phyloP scores from a whole-genome alignment of 306 rosid species.

The Prunus mongolica region DNA sequence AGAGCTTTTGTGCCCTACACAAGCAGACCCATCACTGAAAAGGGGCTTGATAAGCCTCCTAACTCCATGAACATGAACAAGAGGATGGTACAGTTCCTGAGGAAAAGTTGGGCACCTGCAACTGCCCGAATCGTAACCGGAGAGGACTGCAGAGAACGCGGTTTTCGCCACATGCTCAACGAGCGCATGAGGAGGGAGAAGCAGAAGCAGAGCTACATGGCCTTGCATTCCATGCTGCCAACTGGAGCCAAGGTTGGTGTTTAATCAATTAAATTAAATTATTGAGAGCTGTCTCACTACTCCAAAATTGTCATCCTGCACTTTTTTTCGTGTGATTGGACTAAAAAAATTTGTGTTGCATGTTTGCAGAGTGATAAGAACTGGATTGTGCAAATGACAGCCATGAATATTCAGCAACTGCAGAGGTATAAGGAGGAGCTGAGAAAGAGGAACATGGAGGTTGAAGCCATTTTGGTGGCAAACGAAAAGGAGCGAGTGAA shows the following conservation, averaged over 20 bases:
- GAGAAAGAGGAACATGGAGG: conserved; percentile 30
- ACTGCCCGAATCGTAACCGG: background rate
- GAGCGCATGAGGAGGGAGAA: conserved; percentile 77
- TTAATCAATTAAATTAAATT: background rate
- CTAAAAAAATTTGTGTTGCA: background rate
- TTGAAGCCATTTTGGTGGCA: conserved; percentile 23
- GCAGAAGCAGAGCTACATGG: conserved; percentile 46
- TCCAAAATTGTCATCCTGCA: background rate
- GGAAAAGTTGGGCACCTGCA: conserved; percentile 16
- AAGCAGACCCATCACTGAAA: conserved; percentile 13
- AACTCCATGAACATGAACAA: conserved; percentile 27
- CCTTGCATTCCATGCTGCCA: conserved; percentile 59
- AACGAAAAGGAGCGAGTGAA: background rate
- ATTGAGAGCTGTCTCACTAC: background rate
- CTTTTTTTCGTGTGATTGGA: background rate
- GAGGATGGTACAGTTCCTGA: conserved; percentile 43
- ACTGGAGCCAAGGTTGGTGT: conserved; percentile 51
- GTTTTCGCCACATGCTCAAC: conserved; percentile 58
- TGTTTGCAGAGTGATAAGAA: conserved; percentile 58
- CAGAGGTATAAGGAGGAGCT: conserved; percentile 38
- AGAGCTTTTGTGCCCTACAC: conserved; percentile 49
- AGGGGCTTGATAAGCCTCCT: background rate
- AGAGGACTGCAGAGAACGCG: conserved; percentile 34
- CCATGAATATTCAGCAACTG: conserved; percentile 42
- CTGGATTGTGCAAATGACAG: conserved; percentile 49